Evolutionary conservation across 164 flowering plant species (phyloP).

Genomic region (Umbellularia californica): DNA sequence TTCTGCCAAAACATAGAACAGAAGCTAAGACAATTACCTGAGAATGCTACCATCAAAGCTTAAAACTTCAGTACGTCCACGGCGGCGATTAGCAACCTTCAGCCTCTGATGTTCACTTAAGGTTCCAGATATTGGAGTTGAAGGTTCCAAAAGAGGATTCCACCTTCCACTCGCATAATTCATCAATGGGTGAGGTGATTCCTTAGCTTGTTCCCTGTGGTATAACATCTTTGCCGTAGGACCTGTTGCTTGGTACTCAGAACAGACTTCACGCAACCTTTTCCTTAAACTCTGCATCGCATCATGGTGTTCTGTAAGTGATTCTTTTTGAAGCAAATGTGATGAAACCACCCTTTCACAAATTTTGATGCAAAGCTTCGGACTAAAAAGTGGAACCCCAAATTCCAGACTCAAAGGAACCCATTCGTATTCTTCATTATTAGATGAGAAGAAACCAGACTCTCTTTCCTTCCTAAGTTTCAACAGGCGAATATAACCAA

Average conservation of each 20-base stretch:
- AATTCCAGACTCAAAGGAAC: constrained; percentile 88
- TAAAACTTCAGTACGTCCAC: constrained; percentile 76
- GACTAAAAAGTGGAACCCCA: constrained; percentile 93
- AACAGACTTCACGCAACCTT: constrained; percentile 74
- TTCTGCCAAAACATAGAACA: not conserved
- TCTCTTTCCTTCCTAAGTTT: constrained; percentile 72
- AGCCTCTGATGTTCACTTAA: constrained; percentile 68
- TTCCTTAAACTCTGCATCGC: constrained; percentile 77
- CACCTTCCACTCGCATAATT: constrained; percentile 96
- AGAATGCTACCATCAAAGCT: constrained; percentile 96
- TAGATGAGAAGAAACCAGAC: constrained; percentile 43
- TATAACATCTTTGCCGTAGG: constrained; percentile 79
- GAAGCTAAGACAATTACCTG: constrained; percentile 41
- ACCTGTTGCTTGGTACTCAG: constrained; percentile 86
- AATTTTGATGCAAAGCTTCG: constrained; percentile 71
- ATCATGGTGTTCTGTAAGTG: constrained; percentile 62
- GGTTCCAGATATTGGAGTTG: constrained; percentile 86
- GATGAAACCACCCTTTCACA: constrained; percentile 80
- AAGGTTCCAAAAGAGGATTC: constrained; percentile 88
- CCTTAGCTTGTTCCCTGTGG: constrained; percentile 65
- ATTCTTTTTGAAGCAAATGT: constrained; percentile 74
- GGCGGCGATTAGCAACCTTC: constrained; percentile 76
- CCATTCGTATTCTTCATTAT: constrained; percentile 80
- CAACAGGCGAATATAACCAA: constrained; percentile 86
- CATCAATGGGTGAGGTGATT: constrained; percentile 50